Conservation (phyloP, 2,329 filamentous ascomycete genomes). For the Cordyceps sp. region DNA sequence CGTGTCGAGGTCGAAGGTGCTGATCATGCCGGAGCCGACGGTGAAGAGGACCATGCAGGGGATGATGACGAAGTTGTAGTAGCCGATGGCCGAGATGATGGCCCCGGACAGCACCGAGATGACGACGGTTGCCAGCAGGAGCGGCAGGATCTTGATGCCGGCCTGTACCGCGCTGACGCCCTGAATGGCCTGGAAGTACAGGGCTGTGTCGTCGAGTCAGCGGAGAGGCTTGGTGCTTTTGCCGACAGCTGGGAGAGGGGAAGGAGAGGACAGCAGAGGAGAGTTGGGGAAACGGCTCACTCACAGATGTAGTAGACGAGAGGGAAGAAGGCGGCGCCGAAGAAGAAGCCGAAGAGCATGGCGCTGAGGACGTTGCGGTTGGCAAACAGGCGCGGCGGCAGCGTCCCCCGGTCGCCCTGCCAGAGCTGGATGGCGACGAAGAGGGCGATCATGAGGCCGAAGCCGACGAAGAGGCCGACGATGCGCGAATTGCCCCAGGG, state of each 20-base stretch:
- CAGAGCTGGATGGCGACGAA: slow-evolving; percentile 31
- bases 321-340: slow-evolving; percentile 34
- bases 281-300: too few relatives aligned
- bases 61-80: slow-evolving; percentile 23
- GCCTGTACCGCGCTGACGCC: slow-evolving; percentile 33
- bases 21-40: slow-evolving; percentile 37
- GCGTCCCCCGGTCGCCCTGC: slow-evolving; percentile 24
- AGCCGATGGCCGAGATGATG: slow-evolving; percentile 25
- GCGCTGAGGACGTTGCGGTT: slow-evolving; percentile 23
- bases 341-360: slow-evolving; percentile 28
- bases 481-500: slow-evolving; percentile 30
- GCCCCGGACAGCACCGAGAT: slow-evolving; percentile 26
- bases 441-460: slow-evolving; percentile 23
- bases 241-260: too few relatives aligned
- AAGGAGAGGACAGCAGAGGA: too few relatives aligned
- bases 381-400: slow-evolving; percentile 28
- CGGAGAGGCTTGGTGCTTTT: too few relatives aligned
- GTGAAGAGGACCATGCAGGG: slow-evolving; percentile 22
- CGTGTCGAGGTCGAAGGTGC: slow-evolving; percentile 31
- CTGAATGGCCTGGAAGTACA: slow-evolving; percentile 38
- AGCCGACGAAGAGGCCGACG: slow-evolving; percentile 33
- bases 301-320: slow-evolving; percentile 36
- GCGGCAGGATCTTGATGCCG: slow-evolving; percentile 36
- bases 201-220: slow-evolving; percentile 14
- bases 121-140: slow-evolving; percentile 32